phyloP scores from a whole-genome alignment of 1,139 yeast genomes.

The Maudiozyma humilis region DNA sequence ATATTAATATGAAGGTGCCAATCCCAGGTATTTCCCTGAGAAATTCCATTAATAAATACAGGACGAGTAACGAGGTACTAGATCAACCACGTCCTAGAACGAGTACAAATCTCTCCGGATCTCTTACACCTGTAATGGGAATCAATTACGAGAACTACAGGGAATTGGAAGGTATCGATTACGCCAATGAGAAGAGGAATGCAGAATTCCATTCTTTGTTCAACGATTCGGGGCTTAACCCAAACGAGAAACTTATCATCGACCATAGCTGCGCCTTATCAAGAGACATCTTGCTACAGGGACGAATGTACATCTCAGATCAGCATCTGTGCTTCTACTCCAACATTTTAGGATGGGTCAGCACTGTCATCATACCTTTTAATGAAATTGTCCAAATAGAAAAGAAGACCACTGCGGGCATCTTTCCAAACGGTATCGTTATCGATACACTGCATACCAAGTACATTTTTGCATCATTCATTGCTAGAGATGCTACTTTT shows the following conservation, averaged over 20 bases:
- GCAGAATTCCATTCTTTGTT: constrained; percentile 56
- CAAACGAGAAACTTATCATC: constrained; percentile 47
- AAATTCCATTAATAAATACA: constrained; percentile 17
- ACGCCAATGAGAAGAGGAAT: constrained; percentile 41
- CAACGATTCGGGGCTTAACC: constrained; percentile 41
- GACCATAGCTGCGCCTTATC: constrained; percentile 68
- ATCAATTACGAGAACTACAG: constrained; percentile 12
- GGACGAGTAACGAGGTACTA: constrained; percentile 13
- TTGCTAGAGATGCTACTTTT: constrained; percentile 59
- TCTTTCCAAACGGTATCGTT: constrained; percentile 69
- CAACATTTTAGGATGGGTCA: constrained; percentile 67
- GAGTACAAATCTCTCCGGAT: constrained; percentile 16
- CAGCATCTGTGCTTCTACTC: constrained; percentile 59
- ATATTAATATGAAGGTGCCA: constrained; percentile 20
- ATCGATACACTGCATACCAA: constrained; percentile 64
- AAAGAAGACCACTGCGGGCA: constrained; percentile 62
- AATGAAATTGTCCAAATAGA: constrained; percentile 65
- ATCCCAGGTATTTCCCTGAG: constrained; percentile 22
- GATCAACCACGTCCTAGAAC: constrained; percentile 11
- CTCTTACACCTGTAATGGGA: constrained; percentile 14
- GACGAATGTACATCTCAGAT: constrained; percentile 57
- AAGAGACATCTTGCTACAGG: constrained; percentile 65
- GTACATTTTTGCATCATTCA: constrained; percentile 63
- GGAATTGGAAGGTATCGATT: constrained; percentile 28
- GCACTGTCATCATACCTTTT: constrained; percentile 56